A percentile compares a stretch with the other conserved stretches of the same genome.
Conservation (phyloP, 345 rosid genomes). For the Syzygium oleosum region DNA sequence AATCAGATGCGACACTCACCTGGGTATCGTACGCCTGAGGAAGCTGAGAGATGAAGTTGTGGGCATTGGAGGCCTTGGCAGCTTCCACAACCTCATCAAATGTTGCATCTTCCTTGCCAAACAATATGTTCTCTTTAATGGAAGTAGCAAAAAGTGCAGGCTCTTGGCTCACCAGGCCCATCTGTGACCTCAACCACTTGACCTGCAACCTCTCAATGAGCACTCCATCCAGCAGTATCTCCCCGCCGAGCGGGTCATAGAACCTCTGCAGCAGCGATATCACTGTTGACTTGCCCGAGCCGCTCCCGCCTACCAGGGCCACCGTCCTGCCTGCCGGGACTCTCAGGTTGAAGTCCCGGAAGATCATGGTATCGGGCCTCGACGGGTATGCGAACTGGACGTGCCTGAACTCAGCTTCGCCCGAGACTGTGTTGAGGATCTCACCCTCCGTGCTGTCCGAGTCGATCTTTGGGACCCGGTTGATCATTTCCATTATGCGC, state of each 20-base stretch:
- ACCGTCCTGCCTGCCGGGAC: slow-evolving; percentile 66
- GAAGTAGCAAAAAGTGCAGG: slow-evolving; percentile 73
- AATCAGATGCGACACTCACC: slow-evolving; percentile 17
- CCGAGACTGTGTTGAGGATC: slow-evolving; percentile 28
- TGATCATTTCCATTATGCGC: slow-evolving; percentile 59
- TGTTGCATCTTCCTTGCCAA: slow-evolving; percentile 69
- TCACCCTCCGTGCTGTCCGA: slow-evolving; percentile 50
- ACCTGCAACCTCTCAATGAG: slow-evolving; percentile 58
- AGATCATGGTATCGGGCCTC: slow-evolving; percentile 51
- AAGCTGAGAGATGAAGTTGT: slow-evolving; percentile 51
- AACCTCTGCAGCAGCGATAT: slow-evolving; percentile 77
- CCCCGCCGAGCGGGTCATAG: slow-evolving; percentile 69
- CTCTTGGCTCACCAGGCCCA: slow-evolving; percentile 81
- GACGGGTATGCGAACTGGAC: slow-evolving; percentile 82
- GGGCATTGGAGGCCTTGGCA: slow-evolving; percentile 68
- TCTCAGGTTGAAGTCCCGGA: slow-evolving; percentile 48
- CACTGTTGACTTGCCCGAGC: slow-evolving; percentile 83
- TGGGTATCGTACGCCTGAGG: slow-evolving; percentile 64
- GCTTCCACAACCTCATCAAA: slow-evolving; percentile 59
- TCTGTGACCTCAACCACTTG: slow-evolving; percentile 81
- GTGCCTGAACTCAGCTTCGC: slow-evolving; percentile 56
- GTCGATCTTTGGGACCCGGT: slow-evolving; percentile 70
- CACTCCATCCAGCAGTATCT: slow-evolving; percentile 63
- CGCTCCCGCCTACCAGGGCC: slow-evolving; percentile 87
- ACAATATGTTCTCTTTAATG: slow-evolving; percentile 61